Percentiles rank a stretch among this genome's conserved stretches.
Evolutionary conservation across 163 green algal species (phyloP).

Genomic region (Chloroidium sp.): DNA sequence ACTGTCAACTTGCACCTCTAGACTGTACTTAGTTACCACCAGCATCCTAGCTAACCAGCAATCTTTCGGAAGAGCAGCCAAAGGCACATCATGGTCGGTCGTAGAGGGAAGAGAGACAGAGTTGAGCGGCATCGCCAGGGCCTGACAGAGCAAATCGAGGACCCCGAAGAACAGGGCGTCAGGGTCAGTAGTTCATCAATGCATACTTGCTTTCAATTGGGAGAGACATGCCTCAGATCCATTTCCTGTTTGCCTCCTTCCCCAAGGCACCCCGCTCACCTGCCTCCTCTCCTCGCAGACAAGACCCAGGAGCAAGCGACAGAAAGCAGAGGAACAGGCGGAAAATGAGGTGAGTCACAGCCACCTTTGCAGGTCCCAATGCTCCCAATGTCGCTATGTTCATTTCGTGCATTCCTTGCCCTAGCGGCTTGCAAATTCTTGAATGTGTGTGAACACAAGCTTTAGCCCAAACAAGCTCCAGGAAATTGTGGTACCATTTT

Average conservation of each 20-base stretch:
- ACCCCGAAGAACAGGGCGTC: conserved; percentile 55
- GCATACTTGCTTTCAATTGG: not conserved
- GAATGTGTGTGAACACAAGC: conserved; percentile 4
- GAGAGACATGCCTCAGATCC: not conserved
- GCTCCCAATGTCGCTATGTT: not conserved
- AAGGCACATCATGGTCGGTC: too few relatives aligned
- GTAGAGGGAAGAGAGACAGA: not conserved
- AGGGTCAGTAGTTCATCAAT: conserved; percentile 28
- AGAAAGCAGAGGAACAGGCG: conserved; percentile 18
- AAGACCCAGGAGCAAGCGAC: conserved; percentile 26
- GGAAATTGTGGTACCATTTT: too few relatives aligned
- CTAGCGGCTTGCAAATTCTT: not conserved
- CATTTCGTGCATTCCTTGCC: not conserved
- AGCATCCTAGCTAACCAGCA: too few relatives aligned
- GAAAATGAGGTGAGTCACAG: conserved; percentile 4
- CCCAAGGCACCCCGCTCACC: not conserved
- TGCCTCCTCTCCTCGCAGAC: conserved; percentile 25
- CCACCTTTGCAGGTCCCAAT: not conserved
- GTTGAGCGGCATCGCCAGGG: conserved; percentile 40
- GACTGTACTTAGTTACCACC: too few relatives aligned
- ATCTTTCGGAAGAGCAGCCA: too few relatives aligned
- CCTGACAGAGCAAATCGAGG: conserved; percentile 56
- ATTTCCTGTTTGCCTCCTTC: not conserved
- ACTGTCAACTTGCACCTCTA: too few relatives aligned
- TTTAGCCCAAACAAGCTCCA: too few relatives aligned